Conservation (phyloP, 2,329 filamentous ascomycete genomes). For the Pezicula rhizophila region DNA sequence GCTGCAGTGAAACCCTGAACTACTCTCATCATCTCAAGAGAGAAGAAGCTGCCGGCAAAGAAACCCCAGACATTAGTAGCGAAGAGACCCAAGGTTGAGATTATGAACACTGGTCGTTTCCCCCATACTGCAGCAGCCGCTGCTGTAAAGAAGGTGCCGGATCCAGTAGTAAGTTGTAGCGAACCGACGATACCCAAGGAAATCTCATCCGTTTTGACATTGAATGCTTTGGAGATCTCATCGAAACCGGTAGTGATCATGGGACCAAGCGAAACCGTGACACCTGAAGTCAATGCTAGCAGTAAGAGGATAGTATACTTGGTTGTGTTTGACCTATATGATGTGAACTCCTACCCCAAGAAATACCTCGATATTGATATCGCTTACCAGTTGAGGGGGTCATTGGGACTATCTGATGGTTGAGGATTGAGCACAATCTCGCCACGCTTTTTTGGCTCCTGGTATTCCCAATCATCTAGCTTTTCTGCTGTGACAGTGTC, state of each 20-base stretch:
- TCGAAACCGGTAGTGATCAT: slow-evolving; percentile 31
- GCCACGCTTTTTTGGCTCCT: background rate
- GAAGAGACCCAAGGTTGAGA: slow-evolving; percentile 25
- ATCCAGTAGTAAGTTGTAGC: slow-evolving; percentile 30
- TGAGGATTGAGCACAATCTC: slow-evolving; percentile 44
- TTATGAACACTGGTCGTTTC: slow-evolving; percentile 3
- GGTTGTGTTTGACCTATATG: slow-evolving; percentile 7
- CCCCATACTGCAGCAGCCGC: slow-evolving; percentile 22
- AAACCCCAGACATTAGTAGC: slow-evolving; percentile 30
- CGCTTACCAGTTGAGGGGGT: slow-evolving; percentile 40
- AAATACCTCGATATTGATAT: background rate
- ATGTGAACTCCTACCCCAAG: background rate
- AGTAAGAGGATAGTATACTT: slow-evolving; percentile 11
- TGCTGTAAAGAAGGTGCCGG: slow-evolving; percentile 32
- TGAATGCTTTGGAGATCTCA: slow-evolving; percentile 23
- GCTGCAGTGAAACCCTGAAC: slow-evolving; percentile 3
- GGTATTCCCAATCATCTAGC: slow-evolving; percentile 1
- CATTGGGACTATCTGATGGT: slow-evolving; percentile 42
- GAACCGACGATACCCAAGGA: slow-evolving; percentile 25
- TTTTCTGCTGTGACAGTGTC: slow-evolving; percentile 10
- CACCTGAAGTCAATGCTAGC: slow-evolving; percentile 10
- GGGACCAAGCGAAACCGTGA: slow-evolving; percentile 19
- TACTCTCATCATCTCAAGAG: slow-evolving; percentile 23
- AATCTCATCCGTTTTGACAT: slow-evolving; percentile 25
- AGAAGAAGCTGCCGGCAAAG: slow-evolving; percentile 29